Evolutionary conservation across 768 basidiomycete genomes (phyloP).

Genomic region (Albatrellus ellisii): DNA sequence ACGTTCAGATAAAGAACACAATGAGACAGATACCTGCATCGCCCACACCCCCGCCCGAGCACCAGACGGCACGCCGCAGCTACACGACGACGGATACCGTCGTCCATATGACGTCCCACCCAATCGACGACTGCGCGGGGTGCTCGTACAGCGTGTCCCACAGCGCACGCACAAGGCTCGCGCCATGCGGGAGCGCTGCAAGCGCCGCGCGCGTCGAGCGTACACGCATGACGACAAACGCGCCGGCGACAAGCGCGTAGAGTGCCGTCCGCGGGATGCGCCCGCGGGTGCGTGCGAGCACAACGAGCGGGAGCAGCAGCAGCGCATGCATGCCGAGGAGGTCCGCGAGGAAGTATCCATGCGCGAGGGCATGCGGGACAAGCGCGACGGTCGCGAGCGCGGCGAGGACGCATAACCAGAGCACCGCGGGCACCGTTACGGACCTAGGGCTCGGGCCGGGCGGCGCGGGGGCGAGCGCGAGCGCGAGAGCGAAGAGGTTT

Average conservation of each 20-base stretch:
- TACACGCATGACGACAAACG: constrained; percentile 25
- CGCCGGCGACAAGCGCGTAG: constrained; percentile 24
- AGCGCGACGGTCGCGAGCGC: constrained; percentile 31
- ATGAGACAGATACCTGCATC: too few species aligned
- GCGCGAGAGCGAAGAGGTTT: constrained; percentile 45
- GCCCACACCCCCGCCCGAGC: too few species aligned
- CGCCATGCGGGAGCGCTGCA: constrained; percentile 5
- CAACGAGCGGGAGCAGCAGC: constrained; percentile 38
- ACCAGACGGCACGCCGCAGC: too few species aligned
- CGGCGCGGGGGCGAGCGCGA: constrained; percentile 24
- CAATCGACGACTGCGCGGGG: constrained; percentile 52
- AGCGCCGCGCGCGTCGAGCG: constrained; percentile 16
- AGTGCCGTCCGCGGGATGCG: constrained; percentile 15
- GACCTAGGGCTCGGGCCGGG: background rate
- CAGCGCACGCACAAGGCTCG: constrained; percentile 13
- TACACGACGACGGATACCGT: constrained; percentile 28
- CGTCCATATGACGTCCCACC: constrained; percentile 54
- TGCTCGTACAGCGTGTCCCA: constrained; percentile 32
- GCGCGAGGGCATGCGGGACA: constrained; percentile 26
- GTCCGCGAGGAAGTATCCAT: constrained; percentile 38
- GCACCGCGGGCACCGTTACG: background rate
- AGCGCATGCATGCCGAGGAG: constrained; percentile 49
- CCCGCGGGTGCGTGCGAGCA: background rate
- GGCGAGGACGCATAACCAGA: constrained; percentile 31
- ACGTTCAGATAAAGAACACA: too few species aligned